Evolutionary conservation across 2,329 filamentous ascomycete species (phyloP).

Genomic region (Colletotrichum zoysiae): DNA sequence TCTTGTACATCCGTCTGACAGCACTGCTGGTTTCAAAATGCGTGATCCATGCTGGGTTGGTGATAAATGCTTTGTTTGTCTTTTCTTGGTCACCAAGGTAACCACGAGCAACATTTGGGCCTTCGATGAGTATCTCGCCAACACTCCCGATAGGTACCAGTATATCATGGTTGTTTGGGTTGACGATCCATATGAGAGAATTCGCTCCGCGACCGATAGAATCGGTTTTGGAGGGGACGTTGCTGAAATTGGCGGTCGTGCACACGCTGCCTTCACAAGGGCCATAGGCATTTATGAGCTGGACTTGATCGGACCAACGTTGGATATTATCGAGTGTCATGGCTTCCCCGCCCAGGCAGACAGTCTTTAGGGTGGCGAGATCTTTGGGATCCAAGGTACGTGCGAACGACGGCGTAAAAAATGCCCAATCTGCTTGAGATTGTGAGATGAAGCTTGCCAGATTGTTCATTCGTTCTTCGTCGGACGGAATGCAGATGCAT

Average conservation of each 20-base stretch:
- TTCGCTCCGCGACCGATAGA: conserved; percentile 29
- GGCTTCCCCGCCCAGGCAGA: conserved; percentile 33
- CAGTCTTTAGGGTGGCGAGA: conserved; percentile 22
- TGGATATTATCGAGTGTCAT: conserved; percentile 25
- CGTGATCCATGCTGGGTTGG: conserved; percentile 15
- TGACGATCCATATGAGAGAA: conserved; percentile 46
- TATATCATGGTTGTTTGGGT: conserved; percentile 42
- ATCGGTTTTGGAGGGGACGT: background rate
- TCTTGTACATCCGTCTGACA: conserved; percentile 35
- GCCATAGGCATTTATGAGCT: conserved; percentile 32
- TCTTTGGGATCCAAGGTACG: conserved; percentile 24
- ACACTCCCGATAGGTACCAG: conserved; percentile 45
- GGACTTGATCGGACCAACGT: conserved; percentile 20
- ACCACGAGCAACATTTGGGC: conserved; percentile 45
- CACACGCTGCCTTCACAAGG: conserved; percentile 39
- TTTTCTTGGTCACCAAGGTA: conserved; percentile 25
- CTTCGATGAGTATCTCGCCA: conserved; percentile 49
- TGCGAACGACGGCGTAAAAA: conserved; percentile 35
- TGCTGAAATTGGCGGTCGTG: conserved; percentile 27
- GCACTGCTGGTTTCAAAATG: background rate
- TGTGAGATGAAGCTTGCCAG: conserved; percentile 19
- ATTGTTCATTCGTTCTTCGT: conserved; percentile 52
- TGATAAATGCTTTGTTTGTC: conserved; percentile 22
- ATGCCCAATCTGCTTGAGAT: conserved; percentile 31
- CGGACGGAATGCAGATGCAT: conserved; percentile 54